Evolutionary conservation across 441 rosid species (phyloP), one percentile per base, ranked within the genome.

Genomic region (Corymbia calophylla): DNA sequence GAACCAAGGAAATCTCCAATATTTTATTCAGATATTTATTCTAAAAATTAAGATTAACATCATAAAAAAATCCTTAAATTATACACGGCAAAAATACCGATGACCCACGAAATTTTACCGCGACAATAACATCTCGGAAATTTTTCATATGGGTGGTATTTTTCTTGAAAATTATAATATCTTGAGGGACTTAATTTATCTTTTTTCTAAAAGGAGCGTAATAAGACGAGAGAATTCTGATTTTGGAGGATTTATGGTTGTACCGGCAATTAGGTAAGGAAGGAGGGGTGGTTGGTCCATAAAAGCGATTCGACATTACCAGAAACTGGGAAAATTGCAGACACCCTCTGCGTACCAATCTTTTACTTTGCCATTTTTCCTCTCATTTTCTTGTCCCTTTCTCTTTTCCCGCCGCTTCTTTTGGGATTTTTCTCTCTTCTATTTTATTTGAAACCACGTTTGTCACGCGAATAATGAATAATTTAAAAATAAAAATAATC

Each of bases 21-120:
- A 39, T 13, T 4, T 77, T 4, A 23, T 23, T 23, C 13, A 77
- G 44, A 39, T 44, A 4, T 39, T 44, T 23, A 44, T 77, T 77
- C 5, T 23, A 44, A 77, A 77, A 44, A 44, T 44, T 12, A 12
- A 14, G 10, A 12, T 13, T 23, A 13, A 6, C 3, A 44, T 7
- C 51, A 8, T 10, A 3, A 39, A 21, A 68, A 18, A 77, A 44
- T 3, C 2, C 5, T 47, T 73, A 39, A 77, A 77, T 23, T 21
- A 77, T 12, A 77, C 48, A 4, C 84, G 1, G 17, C 29, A 6
- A 39, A 19, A 73, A 44, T 16, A 39, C n/a, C 1, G 2, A 7
- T 7, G 13, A 17, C 16, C 1, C 15, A 5, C 2, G 3, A 39
- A 21, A 11, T 21, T 77, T 25, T 3, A 35, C n/a, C 3, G 5